Evolutionary conservation across 345 rosid genomes (phyloP).

Genomic region (Eucalyptus cloeziana): DNA sequence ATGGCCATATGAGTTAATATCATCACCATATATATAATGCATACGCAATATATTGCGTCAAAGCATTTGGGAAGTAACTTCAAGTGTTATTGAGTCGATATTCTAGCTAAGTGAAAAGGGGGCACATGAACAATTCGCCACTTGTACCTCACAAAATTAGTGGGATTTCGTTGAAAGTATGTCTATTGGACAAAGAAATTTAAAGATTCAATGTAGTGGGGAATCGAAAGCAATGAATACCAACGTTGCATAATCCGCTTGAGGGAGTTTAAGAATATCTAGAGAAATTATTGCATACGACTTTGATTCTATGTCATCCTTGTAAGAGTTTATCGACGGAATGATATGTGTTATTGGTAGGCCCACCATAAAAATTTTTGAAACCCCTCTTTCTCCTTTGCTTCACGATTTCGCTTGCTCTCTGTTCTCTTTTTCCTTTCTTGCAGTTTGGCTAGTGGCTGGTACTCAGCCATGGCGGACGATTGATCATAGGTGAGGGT

Average conservation of each 20-base stretch:
- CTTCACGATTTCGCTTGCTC: too few relatives aligned
- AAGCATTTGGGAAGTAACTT: too few relatives aligned
- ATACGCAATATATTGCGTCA: fast-evolving
- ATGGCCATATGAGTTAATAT: neutral
- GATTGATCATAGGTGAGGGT: too few relatives aligned
- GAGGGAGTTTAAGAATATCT: neutral
- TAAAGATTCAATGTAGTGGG: neutral
- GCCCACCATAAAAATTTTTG: too few relatives aligned
- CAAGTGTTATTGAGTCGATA: neutral
- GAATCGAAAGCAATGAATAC: neutral
- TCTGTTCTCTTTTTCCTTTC: too few relatives aligned
- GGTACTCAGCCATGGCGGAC: too few relatives aligned
- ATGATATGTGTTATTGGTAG: too few relatives aligned
- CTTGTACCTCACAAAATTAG: neutral
- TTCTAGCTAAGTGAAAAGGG: neutral
- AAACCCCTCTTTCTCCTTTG: too few relatives aligned
- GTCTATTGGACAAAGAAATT: neutral
- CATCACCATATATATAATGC: neutral
- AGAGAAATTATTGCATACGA: too few relatives aligned
- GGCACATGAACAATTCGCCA: neutral
- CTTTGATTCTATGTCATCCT: too few relatives aligned
- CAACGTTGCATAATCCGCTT: neutral
- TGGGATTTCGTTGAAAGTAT: neutral
- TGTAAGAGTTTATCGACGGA: too few relatives aligned
- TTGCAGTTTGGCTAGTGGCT: too few relatives aligned